These are phyloP conservation scores for Vaccinium macrocarpon DNA, from an alignment of 148 eudicot species.

Conservation along the genomic window DNA sequence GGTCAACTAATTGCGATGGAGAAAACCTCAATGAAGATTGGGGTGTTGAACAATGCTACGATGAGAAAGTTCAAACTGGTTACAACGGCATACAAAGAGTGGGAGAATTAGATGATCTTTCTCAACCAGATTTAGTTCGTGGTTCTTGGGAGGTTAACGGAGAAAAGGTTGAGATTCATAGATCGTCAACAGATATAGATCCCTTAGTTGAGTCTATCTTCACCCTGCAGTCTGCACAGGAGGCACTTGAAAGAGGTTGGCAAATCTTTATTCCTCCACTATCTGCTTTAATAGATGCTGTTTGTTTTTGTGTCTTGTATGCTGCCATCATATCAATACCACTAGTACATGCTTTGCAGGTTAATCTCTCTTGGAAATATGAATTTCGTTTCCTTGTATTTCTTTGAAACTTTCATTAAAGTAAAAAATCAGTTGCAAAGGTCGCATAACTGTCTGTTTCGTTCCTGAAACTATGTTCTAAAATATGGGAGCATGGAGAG, in stretches of 20 bases:
- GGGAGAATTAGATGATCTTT: constrained; percentile 30
- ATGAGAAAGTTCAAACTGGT: constrained; percentile 29
- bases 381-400: background rate
- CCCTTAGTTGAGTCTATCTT: constrained; percentile 56
- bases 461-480: background rate
- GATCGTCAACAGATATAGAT: constrained; percentile 42
- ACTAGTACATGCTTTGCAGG: background rate
- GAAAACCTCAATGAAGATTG: constrained; percentile 43
- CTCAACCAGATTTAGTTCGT: constrained; percentile 31
- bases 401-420: background rate
- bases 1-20: constrained; percentile 28
- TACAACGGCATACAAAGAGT: constrained; percentile 19
- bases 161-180: constrained; percentile 37
- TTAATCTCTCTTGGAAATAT: background rate
- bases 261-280: background rate
- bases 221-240: constrained; percentile 67
- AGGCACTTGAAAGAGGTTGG: constrained; percentile 76
- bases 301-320: background rate
- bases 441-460: background rate
- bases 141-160: constrained; percentile 32
- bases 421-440: background rate
- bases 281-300: background rate
- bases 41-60: constrained; percentile 32
- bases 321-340: background rate
- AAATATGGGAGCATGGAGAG: background rate